phyloP scores from a whole-genome alignment of 2,329 filamentous ascomycete species.

The Fusarium pseudonygamai region DNA sequence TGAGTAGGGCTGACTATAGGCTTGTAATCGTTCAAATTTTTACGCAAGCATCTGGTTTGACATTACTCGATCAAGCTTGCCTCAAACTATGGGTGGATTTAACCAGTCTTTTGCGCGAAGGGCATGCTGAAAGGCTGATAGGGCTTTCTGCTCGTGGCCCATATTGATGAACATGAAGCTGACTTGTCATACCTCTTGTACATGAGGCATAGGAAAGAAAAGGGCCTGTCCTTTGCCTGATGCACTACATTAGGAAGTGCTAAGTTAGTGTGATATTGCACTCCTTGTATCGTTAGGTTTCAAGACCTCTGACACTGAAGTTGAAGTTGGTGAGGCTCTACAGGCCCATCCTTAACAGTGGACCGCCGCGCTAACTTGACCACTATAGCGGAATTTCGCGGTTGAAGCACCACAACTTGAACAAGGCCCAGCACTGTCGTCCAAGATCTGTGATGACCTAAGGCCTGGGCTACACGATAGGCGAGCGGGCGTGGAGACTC shows the following conservation, averaged over 20 bases:
- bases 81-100: background rate
- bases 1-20: background rate
- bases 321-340: constrained; percentile 8
- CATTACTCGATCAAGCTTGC: background rate
- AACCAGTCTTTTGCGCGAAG: background rate
- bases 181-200: background rate
- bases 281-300: background rate
- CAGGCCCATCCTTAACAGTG: background rate
- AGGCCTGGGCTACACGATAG: constrained; percentile 24
- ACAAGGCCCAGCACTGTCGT: background rate
- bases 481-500: constrained; percentile 20
- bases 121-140: background rate
- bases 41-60: background rate
- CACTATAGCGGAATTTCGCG: constrained; percentile 10
- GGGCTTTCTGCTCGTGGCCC: background rate
- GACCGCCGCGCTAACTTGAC: constrained; percentile 6
- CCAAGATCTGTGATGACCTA: constrained; percentile 1
- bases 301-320: background rate
- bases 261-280: background rate
- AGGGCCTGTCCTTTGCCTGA: background rate
- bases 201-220: background rate
- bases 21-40: background rate
- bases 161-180: background rate
- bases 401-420: background rate
- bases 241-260: background rate